Conservation (phyloP, 73 alveolate species). For the Tetrahymena elliotti region DNA sequence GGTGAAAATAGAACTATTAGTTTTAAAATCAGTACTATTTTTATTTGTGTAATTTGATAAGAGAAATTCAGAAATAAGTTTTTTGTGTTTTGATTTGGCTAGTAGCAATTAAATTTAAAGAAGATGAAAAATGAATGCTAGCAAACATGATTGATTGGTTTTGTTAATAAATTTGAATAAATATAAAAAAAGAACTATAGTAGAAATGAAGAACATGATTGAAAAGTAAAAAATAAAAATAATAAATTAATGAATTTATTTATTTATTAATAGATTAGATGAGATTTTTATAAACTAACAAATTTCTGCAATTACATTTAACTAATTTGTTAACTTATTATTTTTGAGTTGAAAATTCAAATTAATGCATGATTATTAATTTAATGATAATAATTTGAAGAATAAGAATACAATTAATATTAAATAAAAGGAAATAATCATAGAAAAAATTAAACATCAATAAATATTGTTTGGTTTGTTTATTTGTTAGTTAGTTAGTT, state of each 20-base stretch:
- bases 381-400: not conserved
- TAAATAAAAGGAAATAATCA: not conserved
- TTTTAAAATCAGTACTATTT: too few relatives aligned
- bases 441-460: not conserved
- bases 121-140: not conserved
- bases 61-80: not conserved
- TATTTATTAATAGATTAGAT: too few relatives aligned
- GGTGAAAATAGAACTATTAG: not conserved
- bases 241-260: too few relatives aligned
- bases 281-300: not conserved
- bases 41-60: not conserved
- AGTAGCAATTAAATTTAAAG: not conserved
- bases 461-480: too few relatives aligned
- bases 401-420: not conserved
- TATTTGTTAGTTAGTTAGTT: not conserved
- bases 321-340: not conserved
- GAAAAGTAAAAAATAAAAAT: not conserved
- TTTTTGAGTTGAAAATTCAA: not conserved
- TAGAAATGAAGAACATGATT: not conserved
- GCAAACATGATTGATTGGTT: not conserved
- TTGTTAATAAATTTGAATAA: not conserved
- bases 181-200: not conserved
- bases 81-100: not conserved
- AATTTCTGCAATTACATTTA: not conserved
- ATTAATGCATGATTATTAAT: not conserved